Conservation (phyloP, 768 basidiomycete genomes). For the Favolaschia claudopus region DNA sequence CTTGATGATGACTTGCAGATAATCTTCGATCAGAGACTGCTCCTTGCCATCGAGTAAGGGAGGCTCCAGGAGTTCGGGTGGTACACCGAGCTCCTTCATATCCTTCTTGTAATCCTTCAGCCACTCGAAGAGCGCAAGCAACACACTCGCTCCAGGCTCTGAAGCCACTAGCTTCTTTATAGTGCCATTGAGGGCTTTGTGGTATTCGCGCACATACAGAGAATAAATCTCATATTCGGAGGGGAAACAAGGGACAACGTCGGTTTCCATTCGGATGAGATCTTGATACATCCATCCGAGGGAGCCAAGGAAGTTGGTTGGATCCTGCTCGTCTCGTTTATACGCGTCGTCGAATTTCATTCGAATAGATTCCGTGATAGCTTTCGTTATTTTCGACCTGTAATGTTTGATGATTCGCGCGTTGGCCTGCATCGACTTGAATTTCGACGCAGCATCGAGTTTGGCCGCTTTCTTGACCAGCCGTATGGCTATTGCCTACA, state of each 20-base stretch:
- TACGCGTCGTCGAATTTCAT: slow-evolving; percentile 74
- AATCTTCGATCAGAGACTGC: slow-evolving; percentile 92
- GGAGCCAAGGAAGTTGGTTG: slow-evolving; percentile 76
- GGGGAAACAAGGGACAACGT: slow-evolving; percentile 92
- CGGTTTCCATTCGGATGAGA: slow-evolving; percentile 88
- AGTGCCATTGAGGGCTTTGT: slow-evolving; percentile 80
- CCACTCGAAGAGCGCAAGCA: slow-evolving; percentile 91
- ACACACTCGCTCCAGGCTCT: slow-evolving; percentile 86
- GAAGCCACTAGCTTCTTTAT: slow-evolving; percentile 74
- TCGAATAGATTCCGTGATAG: slow-evolving; percentile 80
- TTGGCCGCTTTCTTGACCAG: slow-evolving; percentile 95
- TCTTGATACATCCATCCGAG: slow-evolving; percentile 95
- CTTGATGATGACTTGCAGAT: slow-evolving; percentile 89
- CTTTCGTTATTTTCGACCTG: slow-evolving; percentile 85
- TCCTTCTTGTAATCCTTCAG: slow-evolving; percentile 94
- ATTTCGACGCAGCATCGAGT: slow-evolving; percentile 91
- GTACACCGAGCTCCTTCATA: slow-evolving; percentile 92
- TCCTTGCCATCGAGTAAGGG: slow-evolving; percentile 95
- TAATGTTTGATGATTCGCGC: slow-evolving; percentile 96
- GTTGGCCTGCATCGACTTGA: slow-evolving; percentile 92
- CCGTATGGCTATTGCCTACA: slow-evolving; percentile 88
- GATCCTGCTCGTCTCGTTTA: slow-evolving; percentile 65
- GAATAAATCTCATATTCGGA: slow-evolving; percentile 89
- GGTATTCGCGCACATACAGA: slow-evolving; percentile 87
- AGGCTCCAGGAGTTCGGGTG: slow-evolving; percentile 83